Evolutionary conservation across 768 basidiomycete species (phyloP).

Genomic region (Boletus rubescentipes): DNA sequence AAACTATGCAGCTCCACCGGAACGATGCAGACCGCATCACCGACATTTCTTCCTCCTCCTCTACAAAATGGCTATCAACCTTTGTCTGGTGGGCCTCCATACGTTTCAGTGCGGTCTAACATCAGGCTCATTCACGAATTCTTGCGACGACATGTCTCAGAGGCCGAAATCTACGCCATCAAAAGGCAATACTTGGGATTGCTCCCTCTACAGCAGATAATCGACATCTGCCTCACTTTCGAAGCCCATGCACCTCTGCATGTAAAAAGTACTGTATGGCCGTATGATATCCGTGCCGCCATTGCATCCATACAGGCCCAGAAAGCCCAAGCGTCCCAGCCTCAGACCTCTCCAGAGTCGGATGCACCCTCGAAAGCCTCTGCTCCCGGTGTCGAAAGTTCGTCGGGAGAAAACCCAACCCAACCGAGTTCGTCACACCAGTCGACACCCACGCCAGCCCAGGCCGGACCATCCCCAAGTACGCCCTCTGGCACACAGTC

Average conservation of each 20-base stretch:
- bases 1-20: slow-evolving; percentile 71
- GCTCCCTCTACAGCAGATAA: slow-evolving; percentile 67
- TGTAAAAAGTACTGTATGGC: slow-evolving; percentile 70
- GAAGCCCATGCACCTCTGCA: slow-evolving; percentile 67
- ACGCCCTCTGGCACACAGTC: slow-evolving; percentile 18
- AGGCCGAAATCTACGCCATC: slow-evolving; percentile 52
- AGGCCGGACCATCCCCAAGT: slow-evolving; percentile 23
- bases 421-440: slow-evolving; percentile 19
- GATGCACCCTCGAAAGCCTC: slow-evolving; percentile 14
- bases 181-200: slow-evolving; percentile 72
- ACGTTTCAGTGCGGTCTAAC: slow-evolving; percentile 18
- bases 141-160: slow-evolving; percentile 31
- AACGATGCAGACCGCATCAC: slow-evolving; percentile 56
- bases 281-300: slow-evolving; percentile 62
- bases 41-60: slow-evolving; percentile 37
- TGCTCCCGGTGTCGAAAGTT: slow-evolving; percentile 9
- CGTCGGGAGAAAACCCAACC: slow-evolving; percentile 14
- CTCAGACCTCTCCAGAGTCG: slow-evolving; percentile 11
- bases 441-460: slow-evolving; percentile 24
- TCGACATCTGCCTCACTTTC: slow-evolving; percentile 75
- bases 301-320: slow-evolving; percentile 50
- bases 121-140: slow-evolving; percentile 23
- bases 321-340: slow-evolving; percentile 25
- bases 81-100: slow-evolving; percentile 36
- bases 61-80: slow-evolving; percentile 37